Evolutionary conservation across 2,329 filamentous ascomycete species (phyloP).

Genomic region (Teratosphaeria zuluensis): DNA sequence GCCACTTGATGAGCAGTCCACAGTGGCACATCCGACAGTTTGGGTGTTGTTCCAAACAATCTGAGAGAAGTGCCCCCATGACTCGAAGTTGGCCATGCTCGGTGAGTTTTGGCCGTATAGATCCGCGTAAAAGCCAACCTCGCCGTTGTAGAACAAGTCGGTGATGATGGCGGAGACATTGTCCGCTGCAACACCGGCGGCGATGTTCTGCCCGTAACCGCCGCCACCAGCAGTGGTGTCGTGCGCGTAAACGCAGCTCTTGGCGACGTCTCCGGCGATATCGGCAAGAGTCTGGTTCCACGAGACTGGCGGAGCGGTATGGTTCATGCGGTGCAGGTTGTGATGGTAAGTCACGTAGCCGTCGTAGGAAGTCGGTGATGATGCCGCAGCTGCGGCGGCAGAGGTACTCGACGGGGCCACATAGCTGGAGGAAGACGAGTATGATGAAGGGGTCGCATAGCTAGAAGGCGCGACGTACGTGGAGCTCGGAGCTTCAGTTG

Average conservation of each 20-base stretch:
- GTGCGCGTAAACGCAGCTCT: conserved; percentile 63
- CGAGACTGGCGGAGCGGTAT: conserved; percentile 54
- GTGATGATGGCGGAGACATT: conserved; percentile 61
- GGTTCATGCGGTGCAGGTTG: conserved; percentile 78
- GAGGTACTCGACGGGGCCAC: conserved; percentile 2
- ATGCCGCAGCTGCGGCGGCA: conserved; percentile 4
- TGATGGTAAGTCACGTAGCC: conserved; percentile 57
- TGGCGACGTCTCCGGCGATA: conserved; percentile 56
- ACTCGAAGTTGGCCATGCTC: conserved; percentile 51
- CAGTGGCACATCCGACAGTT: conserved; percentile 53
- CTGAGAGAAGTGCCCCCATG: conserved; percentile 68
- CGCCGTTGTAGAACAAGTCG: conserved; percentile 82
- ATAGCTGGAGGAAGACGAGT: conserved; percentile 1
- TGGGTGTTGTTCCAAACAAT: conserved; percentile 59
- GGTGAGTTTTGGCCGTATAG: conserved; percentile 53
- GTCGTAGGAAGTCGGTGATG: conserved; percentile 19
- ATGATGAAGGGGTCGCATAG: conserved; percentile 6
- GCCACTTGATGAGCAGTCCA: conserved; percentile 46
- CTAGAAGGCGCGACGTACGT: conserved; percentile 8
- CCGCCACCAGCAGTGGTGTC: conserved; percentile 52
- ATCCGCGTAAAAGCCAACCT: conserved; percentile 49
- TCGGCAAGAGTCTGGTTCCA: conserved; percentile 58
- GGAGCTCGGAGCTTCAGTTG: conserved; percentile 4
- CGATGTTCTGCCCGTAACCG: conserved; percentile 87
- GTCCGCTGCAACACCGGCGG: conserved; percentile 49